Evolutionary conservation across 441 rosid genomes (phyloP), one percentile per base, ranked within the genome.

Genomic region (Erodium texanum): DNA sequence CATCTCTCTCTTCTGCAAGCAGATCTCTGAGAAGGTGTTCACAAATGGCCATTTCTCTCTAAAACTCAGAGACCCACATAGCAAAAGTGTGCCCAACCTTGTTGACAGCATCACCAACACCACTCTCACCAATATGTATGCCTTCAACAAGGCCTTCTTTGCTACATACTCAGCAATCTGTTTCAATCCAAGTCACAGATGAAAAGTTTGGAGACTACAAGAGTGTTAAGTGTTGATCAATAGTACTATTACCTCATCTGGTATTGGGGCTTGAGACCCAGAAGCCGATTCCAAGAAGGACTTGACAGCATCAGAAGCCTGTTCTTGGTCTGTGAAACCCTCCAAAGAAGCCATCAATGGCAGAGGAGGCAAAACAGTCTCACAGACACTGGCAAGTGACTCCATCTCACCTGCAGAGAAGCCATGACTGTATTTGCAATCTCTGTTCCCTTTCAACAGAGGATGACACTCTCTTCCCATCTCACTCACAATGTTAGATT

Each of bases 341-440:
- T 45, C 52, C 52, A 45, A 43, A 43, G 12, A 41, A 12, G 14
- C 9, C 48, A 41, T 41, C 48, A 41, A 45, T 45, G 52, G 52
- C 16, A 88, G 32, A 71, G 93, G 70, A 54, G 96, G 96, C 65
- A 85, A 75, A 11, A 86, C 3, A 3, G 82, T 81, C 68, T 87
- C 89, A 18, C 87, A 86, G 19, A 90, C 5, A 71, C 85, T 75
- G 12, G 77, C 70, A 66, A 93, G 67, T 0, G 90, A 43, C 14
- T 72, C 68, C 72, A 93, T 81, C 79, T 93, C 93, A 8, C 48
- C 68, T n/a, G 81, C 76, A 61, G 84, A 76, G 67, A 90, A 67
- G 29, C 82, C 83, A 32, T 81, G 85, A 18, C 3, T 43, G 80
- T 78, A 64, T 66, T 70, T 78, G 16, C 61, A 62, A 10, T 23